These are phyloP conservation scores for Lactarius evosmus DNA, from an alignment of 768 basidiomycete species.

Conservation along the genomic window DNA sequence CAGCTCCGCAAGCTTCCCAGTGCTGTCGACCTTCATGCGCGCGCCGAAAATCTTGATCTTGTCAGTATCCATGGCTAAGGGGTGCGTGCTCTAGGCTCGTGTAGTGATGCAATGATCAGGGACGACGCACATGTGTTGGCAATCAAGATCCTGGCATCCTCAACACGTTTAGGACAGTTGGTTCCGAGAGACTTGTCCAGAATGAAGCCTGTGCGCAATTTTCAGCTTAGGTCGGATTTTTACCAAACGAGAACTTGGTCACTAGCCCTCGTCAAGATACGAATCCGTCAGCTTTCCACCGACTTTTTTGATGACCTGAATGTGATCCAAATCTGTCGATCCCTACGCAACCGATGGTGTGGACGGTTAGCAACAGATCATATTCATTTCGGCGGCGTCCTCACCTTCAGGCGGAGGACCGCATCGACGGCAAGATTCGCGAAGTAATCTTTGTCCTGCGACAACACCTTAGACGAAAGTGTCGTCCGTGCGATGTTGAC, in stretches of 20 bases:
- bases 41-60: conserved; percentile 99
- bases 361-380: background rate
- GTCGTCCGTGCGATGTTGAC: conserved; percentile 98
- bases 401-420: conserved; percentile 83
- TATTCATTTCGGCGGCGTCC: background rate
- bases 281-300: conserved; percentile 98
- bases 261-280: conserved; percentile 90
- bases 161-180: conserved; percentile 91
- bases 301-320: conserved; percentile 99
- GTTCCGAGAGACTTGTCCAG: conserved; percentile 93
- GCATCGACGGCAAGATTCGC: conserved; percentile 97
- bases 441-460: conserved; percentile 97
- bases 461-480: conserved; percentile 90
- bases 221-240: conserved; percentile 4
- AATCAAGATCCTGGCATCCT: conserved; percentile 94
- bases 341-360: conserved; percentile 49
- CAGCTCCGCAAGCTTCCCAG: conserved; percentile 95
- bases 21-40: conserved; percentile 90
- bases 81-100: conserved; percentile 9
- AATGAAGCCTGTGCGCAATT: conserved; percentile 71
- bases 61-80: conserved; percentile 96
- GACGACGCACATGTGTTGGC: conserved; percentile 87
- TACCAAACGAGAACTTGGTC: background rate
- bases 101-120: background rate
- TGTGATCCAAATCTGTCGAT: conserved; percentile 94